phyloP scores from a whole-genome alignment of 371 early-diverging fungal species.

The Rhizopus microsporus region DNA sequence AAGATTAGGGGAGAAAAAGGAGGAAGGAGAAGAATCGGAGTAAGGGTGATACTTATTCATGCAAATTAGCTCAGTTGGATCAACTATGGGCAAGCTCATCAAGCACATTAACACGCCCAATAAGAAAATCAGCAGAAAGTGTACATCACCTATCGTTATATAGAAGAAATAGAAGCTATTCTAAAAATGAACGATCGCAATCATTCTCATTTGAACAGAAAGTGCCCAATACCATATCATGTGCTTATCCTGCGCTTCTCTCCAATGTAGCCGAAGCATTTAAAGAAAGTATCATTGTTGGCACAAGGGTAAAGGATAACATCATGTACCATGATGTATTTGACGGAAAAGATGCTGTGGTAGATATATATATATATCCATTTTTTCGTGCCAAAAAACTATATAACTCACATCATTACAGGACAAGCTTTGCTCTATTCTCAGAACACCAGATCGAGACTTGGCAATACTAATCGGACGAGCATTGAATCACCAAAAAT shows the following conservation, averaged over 20 bases:
- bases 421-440: conserved; percentile 70
- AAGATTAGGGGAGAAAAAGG: conserved; percentile 12
- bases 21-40: conserved; percentile 4
- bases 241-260: conserved; percentile 79
- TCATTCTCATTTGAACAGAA: conserved; percentile 44
- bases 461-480: conserved; percentile 81
- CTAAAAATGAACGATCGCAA: conserved; percentile 45
- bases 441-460: conserved; percentile 79
- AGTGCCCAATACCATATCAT: conserved; percentile 21
- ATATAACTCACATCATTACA: conserved; percentile 23
- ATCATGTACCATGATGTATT: conserved; percentile 82
- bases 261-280: conserved; percentile 80
- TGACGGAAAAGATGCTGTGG: conserved; percentile 84
- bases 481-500: conserved; percentile 77
- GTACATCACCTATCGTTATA: conserved; percentile 31
- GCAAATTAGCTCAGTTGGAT: conserved; percentile 22
- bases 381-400: background rate
- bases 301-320: conserved; percentile 71
- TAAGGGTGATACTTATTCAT: background rate
- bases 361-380: conserved; percentile 29
- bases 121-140: conserved; percentile 43
- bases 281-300: conserved; percentile 48
- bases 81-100: conserved; percentile 23
- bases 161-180: conserved; percentile 22
- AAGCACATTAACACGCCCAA: conserved; percentile 35